These are phyloP conservation scores for Coemansia sp. DNA, from an alignment of 192 early-diverging fungal genomes.

Conservation along the genomic window DNA sequence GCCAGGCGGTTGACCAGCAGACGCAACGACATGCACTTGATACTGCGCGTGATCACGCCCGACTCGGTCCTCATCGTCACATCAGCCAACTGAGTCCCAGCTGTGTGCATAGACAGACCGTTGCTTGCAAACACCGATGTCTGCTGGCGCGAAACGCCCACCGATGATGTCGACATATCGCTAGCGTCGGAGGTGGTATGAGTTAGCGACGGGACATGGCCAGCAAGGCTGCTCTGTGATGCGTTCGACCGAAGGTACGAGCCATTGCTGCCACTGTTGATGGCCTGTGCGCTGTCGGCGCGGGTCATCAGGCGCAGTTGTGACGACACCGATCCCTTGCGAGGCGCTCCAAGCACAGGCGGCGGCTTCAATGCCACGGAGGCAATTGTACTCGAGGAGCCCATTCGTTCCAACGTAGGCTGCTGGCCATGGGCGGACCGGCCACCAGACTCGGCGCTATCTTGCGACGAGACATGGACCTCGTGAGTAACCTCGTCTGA, in stretches of 20 bases:
- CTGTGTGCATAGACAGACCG: conserved; percentile 14
- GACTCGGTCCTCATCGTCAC: conserved; percentile 54
- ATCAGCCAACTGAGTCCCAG: conserved; percentile 38
- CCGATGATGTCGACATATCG: conserved; percentile 13
- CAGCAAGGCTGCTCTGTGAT: conserved; percentile 27
- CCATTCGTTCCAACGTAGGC: conserved; percentile 28
- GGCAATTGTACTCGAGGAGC: conserved; percentile 27
- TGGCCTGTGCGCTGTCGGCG: conserved; percentile 21
- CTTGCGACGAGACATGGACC: conserved; percentile 34
- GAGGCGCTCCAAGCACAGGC: conserved; percentile 9
- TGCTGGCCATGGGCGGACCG: background rate
- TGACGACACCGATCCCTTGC: conserved; percentile 53
- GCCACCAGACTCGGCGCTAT: conserved; percentile 3
- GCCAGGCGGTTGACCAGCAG: conserved; percentile 56
- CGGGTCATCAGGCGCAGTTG: conserved; percentile 51
- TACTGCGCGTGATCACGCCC: conserved; percentile 50
- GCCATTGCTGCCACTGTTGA: background rate
- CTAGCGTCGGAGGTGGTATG: conserved; percentile 32
- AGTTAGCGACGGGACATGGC: conserved; percentile 14
- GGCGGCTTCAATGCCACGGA: conserved; percentile 9
- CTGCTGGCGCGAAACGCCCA: background rate
- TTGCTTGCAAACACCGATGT: conserved; percentile 8
- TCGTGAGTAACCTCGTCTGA: conserved; percentile 51
- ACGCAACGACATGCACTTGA: conserved; percentile 52
- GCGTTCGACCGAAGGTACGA: conserved; percentile 10